Base-by-base conservation (phyloP, 495 filamentous ascomycete genomes). In the Xylaria flabelliformis region DNA sequence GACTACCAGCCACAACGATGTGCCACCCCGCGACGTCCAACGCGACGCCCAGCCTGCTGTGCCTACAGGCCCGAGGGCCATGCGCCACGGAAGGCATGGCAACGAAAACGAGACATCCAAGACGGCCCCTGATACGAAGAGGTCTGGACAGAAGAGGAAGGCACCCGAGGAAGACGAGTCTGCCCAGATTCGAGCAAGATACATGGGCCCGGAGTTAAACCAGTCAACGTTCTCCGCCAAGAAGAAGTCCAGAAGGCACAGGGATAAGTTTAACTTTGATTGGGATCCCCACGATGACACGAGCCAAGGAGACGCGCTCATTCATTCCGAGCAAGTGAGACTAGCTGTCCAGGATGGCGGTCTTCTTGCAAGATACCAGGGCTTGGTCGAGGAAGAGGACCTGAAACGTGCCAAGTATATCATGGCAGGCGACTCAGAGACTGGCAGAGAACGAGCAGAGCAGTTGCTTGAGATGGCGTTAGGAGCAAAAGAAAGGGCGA, bases 251-350 rank as follows among this genome's bases (percentile, higher is more conserved):
- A 91, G 91, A 80, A 87, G 97, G 73, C 97, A 95, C 1, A 94
- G 94, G 12, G 95, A 97, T 79, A 93, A 95, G 82, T 99, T 99
- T 86, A 99, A 98, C 77, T 98, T 99, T 74, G 96, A 98, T 80
- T 99, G 96, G 96, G 97, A 97, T 74, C 86, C 89, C 2, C 94
- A 98, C 75, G 96, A 99, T 75, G 96, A 99, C 80, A 99, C 96
- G 17, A 97, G 92, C 72, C 77, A 84, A 66, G 94, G 97, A 73
- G 94, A 95, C 75, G 97, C 97, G 75, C 95, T 95, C 8, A 83
- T 98, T 17, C 98, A 98, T 80, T 87, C 92, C 55, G 84, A 90
- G 34, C 87, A 91, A 53, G 69, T 75, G 50, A 67, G 72, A 41
- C 80, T 82, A 0, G 74, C 80, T 36, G 92, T 97, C 84, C 95